Evolutionary conservation across 2,329 filamentous ascomycete species (phyloP).

Genomic region (Mollisiaceae sp.): DNA sequence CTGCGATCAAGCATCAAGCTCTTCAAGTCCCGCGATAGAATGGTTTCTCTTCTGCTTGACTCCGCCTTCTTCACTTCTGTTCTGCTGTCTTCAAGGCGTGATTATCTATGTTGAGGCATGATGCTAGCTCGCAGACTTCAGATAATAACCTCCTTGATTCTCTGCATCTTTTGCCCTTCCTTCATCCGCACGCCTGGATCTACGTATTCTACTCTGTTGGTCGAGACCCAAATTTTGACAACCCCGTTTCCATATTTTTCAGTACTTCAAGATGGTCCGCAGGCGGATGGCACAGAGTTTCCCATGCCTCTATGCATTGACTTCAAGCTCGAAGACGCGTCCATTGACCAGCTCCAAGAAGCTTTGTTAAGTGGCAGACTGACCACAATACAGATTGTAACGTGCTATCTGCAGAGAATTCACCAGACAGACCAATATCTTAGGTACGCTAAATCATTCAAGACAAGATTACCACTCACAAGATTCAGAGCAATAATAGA

Average conservation of each 20-base stretch:
- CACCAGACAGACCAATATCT: conserved; percentile 68
- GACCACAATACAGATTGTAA: conserved; percentile 61
- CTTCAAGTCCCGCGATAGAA: too few relatives aligned
- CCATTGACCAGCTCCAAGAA: conserved; percentile 69
- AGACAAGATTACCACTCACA: conserved; percentile 16
- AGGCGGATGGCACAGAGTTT: conserved; percentile 49
- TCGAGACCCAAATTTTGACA: conserved; percentile 44
- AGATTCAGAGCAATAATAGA: conserved; percentile 61
- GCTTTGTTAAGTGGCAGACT: conserved; percentile 59
- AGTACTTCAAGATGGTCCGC: conserved; percentile 41
- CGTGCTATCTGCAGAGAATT: conserved; percentile 66
- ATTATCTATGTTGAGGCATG: too few relatives aligned
- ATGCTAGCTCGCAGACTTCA: not conserved
- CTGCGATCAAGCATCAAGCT: too few relatives aligned
- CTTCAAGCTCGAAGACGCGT: conserved; percentile 69
- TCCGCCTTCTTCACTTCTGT: not conserved
- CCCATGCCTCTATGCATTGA: conserved; percentile 66
- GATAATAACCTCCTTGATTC: not conserved
- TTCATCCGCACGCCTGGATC: not conserved
- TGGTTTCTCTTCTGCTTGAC: not conserved
- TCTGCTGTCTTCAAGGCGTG: too few relatives aligned
- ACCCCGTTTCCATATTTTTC: conserved; percentile 47
- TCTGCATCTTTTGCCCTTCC: not conserved
- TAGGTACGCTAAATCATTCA: conserved; percentile 51
- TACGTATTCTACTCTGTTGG: conserved; percentile 31